phyloP scores from a whole-genome alignment of 1,284 basidiomycete species.

The Tylopilus orsonianus region DNA sequence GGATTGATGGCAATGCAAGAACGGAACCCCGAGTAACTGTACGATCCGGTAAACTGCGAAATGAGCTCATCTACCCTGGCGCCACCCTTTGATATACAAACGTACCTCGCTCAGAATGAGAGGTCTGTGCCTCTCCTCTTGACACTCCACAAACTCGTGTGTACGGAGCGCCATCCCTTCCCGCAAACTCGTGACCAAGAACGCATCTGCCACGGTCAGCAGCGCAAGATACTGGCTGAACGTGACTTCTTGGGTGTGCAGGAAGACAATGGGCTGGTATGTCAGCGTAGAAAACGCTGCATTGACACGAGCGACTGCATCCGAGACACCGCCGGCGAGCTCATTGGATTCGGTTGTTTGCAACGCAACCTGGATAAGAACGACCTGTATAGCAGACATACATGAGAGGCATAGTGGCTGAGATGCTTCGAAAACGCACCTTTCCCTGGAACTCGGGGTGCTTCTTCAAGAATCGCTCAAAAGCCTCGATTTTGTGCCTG shows the following conservation, averaged over 20 bases:
- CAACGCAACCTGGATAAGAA: slow-evolving; percentile 85
- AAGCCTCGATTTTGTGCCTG: slow-evolving; percentile 79
- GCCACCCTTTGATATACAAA: background rate
- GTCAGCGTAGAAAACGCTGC: slow-evolving; percentile 80
- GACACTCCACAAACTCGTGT: slow-evolving; percentile 85
- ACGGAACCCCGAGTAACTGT: slow-evolving; percentile 82
- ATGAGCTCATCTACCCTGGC: slow-evolving; percentile 8
- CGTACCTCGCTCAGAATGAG: slow-evolving; percentile 74
- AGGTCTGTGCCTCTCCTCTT: slow-evolving; percentile 66
- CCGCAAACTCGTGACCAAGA: slow-evolving; percentile 79
- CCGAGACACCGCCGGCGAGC: slow-evolving; percentile 70
- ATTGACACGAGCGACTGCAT: slow-evolving; percentile 81
- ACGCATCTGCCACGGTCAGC: slow-evolving; percentile 83
- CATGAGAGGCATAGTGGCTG: background rate
- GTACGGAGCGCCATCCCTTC: slow-evolving; percentile 84
- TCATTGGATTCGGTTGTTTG: slow-evolving; percentile 81
- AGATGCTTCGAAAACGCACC: slow-evolving; percentile 32
- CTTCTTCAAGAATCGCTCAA: slow-evolving; percentile 80
- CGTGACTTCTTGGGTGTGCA: slow-evolving; percentile 85
- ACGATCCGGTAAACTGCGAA: slow-evolving; percentile 78
- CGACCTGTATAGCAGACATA: slow-evolving; percentile 43
- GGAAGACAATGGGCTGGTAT: slow-evolving; percentile 85
- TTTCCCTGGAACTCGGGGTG: slow-evolving; percentile 78
- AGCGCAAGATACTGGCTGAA: slow-evolving; percentile 86
- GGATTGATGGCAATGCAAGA: slow-evolving; percentile 86